Conservation (phyloP, 164 flowering plant species). For the Paratinospora sagittata region DNA sequence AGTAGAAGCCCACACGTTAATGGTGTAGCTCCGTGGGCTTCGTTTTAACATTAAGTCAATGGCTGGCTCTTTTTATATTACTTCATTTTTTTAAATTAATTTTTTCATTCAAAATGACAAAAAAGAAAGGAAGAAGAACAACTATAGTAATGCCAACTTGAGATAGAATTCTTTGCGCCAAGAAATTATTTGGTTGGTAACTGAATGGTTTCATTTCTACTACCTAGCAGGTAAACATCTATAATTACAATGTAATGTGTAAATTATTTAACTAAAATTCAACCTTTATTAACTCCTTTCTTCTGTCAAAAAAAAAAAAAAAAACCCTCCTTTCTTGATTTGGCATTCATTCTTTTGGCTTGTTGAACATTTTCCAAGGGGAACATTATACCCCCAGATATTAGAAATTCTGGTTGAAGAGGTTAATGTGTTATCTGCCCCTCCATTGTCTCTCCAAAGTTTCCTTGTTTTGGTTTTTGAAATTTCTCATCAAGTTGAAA, state of each 20-base stretch:
- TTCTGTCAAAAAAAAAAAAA: no score
- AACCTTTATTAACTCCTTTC: background rate
- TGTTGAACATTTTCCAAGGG: background rate
- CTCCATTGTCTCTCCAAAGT: no score
- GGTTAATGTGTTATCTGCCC: background rate
- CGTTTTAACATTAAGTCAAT: background rate
- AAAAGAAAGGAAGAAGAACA: background rate
- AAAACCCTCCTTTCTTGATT: no score
- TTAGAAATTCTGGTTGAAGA: background rate
- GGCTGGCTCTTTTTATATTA: background rate
- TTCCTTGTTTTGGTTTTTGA: no score
- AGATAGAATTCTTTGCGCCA: background rate
- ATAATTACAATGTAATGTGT: background rate
- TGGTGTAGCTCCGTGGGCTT: constrained; percentile 1
- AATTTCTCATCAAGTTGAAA: no score
- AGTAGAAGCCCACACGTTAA: background rate
- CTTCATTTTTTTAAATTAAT: background rate
- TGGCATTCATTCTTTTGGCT: background rate
- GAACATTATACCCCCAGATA: background rate
- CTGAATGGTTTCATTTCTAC: background rate
- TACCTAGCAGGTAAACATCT: background rate
- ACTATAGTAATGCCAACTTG: background rate
- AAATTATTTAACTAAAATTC: background rate
- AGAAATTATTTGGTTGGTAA: background rate
- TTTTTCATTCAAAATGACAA: background rate